Conservation (phyloP, 768 basidiomycete species). For the Panaeolus cyanescens region DNA sequence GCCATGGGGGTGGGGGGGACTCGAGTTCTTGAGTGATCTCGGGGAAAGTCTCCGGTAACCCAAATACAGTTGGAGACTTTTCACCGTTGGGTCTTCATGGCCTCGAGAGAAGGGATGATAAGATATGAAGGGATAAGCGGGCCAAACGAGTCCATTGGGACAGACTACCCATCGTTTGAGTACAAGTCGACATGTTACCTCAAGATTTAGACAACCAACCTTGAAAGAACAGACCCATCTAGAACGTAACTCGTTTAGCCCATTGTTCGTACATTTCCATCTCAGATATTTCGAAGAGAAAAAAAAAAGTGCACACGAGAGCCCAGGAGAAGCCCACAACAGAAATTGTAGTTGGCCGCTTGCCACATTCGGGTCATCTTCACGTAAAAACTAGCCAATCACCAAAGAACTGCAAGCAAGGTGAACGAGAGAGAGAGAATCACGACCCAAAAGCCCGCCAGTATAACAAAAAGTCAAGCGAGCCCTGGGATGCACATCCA, state of each 20-base stretch:
- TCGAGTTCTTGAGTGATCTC: neutral
- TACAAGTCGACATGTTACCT: neutral
- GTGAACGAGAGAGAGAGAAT: neutral
- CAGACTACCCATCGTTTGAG: neutral
- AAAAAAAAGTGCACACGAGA: neutral
- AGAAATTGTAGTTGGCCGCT: neutral
- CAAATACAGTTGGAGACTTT: neutral
- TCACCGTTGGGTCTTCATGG: neutral
- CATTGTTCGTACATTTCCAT: neutral
- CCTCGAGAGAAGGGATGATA: neutral
- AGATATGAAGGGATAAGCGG: neutral
- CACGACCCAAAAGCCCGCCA: neutral
- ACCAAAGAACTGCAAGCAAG: neutral
- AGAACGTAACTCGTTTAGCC: neutral
- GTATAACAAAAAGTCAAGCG: neutral
- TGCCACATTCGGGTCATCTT: neutral
- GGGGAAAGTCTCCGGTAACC: neutral
- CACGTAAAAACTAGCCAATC: neutral
- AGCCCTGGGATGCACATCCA: neutral
- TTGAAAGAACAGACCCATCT: neutral
- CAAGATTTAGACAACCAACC: neutral
- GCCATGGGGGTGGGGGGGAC: neutral
- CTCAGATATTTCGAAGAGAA: neutral
- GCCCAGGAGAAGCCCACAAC: neutral
- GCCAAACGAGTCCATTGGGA: neutral